Evolutionary conservation across 2,329 filamentous ascomycete genomes (phyloP).

Genomic region (Metarhizium robertsii): DNA sequence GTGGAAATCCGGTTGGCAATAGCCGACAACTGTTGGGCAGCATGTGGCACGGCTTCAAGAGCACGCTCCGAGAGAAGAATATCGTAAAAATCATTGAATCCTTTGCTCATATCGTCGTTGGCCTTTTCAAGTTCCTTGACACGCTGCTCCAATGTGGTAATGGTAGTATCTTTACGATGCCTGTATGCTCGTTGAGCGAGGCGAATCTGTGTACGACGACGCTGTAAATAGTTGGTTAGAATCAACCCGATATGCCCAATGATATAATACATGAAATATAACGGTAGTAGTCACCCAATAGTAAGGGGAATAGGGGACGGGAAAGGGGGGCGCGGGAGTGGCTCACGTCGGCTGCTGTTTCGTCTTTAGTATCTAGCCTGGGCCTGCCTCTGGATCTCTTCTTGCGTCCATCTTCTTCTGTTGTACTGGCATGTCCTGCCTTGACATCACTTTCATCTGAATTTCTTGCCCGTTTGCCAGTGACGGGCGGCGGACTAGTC

Average conservation of each 20-base stretch:
- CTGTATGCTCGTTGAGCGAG: constrained; percentile 80
- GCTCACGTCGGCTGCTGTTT: constrained; percentile 68
- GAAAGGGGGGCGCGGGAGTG: no score
- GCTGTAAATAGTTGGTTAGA: constrained; percentile 31
- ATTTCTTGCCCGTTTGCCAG: constrained; percentile 8
- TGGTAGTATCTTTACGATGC: constrained; percentile 74
- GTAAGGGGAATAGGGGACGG: not conserved
- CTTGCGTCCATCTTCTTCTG: constrained; percentile 35
- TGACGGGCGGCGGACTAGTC: not conserved
- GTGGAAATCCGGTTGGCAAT: constrained; percentile 49
- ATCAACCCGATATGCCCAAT: not conserved
- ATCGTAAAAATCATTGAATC: constrained; percentile 60
- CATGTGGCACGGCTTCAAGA: constrained; percentile 44
- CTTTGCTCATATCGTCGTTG: constrained; percentile 65
- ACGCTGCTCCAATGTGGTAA: constrained; percentile 60
- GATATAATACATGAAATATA: not conserved
- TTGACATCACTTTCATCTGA: constrained; percentile 6
- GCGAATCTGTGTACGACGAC: constrained; percentile 78
- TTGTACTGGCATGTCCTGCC: constrained; percentile 14
- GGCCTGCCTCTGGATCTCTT: constrained; percentile 65
- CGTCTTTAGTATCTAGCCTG: constrained; percentile 65
- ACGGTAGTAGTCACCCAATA: not conserved
- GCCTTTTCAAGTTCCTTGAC: constrained; percentile 60
- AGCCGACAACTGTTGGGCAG: constrained; percentile 46
- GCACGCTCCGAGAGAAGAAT: constrained; percentile 49